Evolutionary conservation across 2,329 filamentous ascomycete species (phyloP).

Genomic region (Paracamarosporium sp.): DNA sequence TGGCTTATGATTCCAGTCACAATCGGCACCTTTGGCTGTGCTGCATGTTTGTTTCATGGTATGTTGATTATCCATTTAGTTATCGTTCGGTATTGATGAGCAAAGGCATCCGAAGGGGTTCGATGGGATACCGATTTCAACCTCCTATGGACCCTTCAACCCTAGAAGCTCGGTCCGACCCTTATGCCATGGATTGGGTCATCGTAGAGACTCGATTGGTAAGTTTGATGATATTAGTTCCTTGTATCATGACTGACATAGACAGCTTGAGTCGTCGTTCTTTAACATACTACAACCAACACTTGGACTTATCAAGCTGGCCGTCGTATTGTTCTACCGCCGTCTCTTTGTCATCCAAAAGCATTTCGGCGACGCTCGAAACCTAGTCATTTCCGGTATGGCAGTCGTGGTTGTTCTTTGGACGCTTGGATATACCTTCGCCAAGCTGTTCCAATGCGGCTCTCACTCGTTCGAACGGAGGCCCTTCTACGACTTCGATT

Average conservation of each 20-base stretch:
- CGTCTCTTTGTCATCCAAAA: background rate
- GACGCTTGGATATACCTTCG: background rate
- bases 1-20: background rate
- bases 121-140: background rate
- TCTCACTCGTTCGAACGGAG: background rate
- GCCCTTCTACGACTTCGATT: background rate
- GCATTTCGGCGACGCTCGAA: background rate
- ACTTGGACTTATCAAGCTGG: background rate
- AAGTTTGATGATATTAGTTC: background rate
- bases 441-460: background rate
- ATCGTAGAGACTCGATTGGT: background rate
- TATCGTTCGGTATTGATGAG: background rate
- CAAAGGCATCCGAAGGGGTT: background rate
- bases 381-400: background rate
- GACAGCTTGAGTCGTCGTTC: background rate
- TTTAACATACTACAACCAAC: background rate
- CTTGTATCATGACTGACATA: background rate
- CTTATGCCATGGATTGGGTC: background rate
- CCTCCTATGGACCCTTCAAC: background rate
- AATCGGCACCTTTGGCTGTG: background rate
- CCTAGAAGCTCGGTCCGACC: background rate
- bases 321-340: background rate
- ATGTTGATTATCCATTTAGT: background rate
- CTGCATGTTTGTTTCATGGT: background rate
- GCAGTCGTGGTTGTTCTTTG: background rate